Conservation (phyloP, 208 protist genomes). For the Acanthamoeba healyi region DNA sequence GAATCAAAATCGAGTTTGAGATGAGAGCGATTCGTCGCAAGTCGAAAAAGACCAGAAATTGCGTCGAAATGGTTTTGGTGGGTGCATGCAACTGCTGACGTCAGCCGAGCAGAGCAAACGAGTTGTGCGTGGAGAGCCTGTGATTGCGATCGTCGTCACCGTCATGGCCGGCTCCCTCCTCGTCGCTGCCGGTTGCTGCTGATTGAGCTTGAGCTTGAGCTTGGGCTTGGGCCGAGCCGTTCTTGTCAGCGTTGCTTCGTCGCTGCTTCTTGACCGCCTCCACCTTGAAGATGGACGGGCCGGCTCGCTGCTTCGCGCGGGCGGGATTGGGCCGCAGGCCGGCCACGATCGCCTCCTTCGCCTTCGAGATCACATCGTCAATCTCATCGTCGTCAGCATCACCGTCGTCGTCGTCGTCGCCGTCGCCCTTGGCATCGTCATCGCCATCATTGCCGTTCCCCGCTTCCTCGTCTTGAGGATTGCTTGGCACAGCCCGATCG, state of each 20-base stretch:
- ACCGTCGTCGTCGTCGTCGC: not conserved
- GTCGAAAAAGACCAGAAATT: not conserved
- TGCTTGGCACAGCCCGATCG: too few species aligned
- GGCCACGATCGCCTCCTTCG: constrained; percentile 10
- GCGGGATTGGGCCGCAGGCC: not conserved
- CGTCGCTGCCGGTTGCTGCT: too few species aligned
- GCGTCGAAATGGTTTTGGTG: not conserved
- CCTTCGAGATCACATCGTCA: not conserved
- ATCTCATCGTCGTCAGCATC: not conserved
- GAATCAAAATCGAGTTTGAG: not conserved
- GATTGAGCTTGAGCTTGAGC: too few species aligned
- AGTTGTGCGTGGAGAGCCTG: not conserved
- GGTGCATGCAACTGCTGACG: not conserved
- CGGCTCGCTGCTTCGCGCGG: not conserved
- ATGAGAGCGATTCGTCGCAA: not conserved
- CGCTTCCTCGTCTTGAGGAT: too few species aligned
- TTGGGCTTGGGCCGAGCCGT: too few species aligned
- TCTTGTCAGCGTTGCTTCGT: too few species aligned
- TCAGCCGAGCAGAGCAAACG: not conserved
- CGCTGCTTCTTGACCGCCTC: constrained; percentile 16
- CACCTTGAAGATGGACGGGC: not conserved
- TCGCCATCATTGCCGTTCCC: not conserved
- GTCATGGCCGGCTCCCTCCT: not conserved
- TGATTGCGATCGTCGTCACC: not conserved
- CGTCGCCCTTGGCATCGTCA: not conserved